Base-by-base conservation (phyloP, 225 moss, liverwort and hornwort species). In the Marchantia paleacea region DNA sequence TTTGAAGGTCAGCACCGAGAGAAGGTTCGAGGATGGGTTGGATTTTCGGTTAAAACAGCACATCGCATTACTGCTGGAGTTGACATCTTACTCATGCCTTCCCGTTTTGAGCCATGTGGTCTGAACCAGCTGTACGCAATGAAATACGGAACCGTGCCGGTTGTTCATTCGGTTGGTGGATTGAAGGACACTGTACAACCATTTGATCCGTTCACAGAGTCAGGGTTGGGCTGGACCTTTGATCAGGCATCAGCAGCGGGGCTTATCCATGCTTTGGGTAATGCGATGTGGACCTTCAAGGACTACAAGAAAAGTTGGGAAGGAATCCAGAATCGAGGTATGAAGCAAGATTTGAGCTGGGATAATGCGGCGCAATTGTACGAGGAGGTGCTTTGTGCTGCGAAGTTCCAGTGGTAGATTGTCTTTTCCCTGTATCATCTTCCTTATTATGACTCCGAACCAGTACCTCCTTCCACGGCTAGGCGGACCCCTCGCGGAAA, bases 21-120 rank as follows among this genome's bases (percentile, higher is more conserved):
- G 5, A 94, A 92, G 82, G 92, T 94, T 12, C 86, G 94, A 24
- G 94, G 90, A 4, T 94, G 94, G 94, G 94, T 94, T 2, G 94
- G 94, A n/a, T 94, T 94, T 61, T 94, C 94, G 19, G 94, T 94
- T n/a, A 64, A 77, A 31, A 92, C 58, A 24, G 85, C 94, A 29
- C 94, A 94, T 63, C 89, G 91, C 18, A 92, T 94, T 48, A 94
- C 94, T 49, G 94, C 94, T 18, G 85, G 94, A 47, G 89, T 83
- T 0, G 94, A 94, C 52, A 94, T 92, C 28, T 65, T 94, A 75
- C 26, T 94, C 16, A 94, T 94, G 94, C 94, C 94, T 3, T 94
- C 94, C 4, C 82, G 94, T 12, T 94, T 94, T 61, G 94, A 94
- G 57, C 94, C 94, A 0, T 94, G 94, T 84, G 94, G 94, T 0